A percentile compares a stretch with the other conserved stretches of the same genome.
Conservation (phyloP, 2,329 filamentous ascomycete genomes). For the Diplodia intermedia region DNA sequence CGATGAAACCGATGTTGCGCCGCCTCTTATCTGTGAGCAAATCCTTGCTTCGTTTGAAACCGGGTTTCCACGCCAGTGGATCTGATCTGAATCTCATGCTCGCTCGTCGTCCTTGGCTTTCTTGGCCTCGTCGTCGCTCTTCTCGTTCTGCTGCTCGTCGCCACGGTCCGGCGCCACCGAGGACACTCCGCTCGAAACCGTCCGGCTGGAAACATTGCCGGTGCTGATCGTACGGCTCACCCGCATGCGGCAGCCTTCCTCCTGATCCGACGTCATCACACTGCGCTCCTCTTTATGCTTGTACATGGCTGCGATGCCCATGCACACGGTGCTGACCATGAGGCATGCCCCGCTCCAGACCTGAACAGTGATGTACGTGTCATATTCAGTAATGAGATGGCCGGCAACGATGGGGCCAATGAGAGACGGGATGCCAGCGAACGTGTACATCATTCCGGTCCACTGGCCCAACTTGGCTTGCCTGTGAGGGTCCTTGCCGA, state of each 20-base stretch:
- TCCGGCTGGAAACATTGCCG: conserved; percentile 3
- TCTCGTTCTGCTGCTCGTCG: neutral
- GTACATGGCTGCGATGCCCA: conserved; percentile 45
- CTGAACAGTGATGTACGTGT: conserved; percentile 55
- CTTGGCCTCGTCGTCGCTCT: conserved; percentile 16
- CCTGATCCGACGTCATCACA: neutral
- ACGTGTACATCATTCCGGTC: conserved; percentile 61
- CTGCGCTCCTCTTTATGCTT: neutral
- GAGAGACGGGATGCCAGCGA: conserved; percentile 54
- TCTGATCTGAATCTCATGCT: neutral
- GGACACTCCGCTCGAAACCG: conserved; percentile 27
- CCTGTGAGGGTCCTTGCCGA: conserved; percentile 43
- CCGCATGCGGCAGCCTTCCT: neutral
- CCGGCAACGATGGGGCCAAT: conserved; percentile 58
- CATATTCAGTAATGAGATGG: conserved; percentile 51
- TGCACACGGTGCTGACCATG: conserved; percentile 51
- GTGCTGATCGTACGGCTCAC: neutral
- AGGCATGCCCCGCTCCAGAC: conserved; percentile 55
- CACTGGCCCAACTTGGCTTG: conserved; percentile 57
- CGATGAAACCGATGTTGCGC: neutral
- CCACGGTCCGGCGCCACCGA: neutral
- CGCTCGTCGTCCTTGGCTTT: conserved; percentile 1
- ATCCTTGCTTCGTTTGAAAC: neutral
- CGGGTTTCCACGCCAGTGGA: neutral
- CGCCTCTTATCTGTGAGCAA: neutral